A percentile compares a stretch with the other conserved stretches of the same genome.
phyloP scores from a whole-genome alignment of 495 filamentous ascomycete genomes.

The Penicillium soppii region DNA sequence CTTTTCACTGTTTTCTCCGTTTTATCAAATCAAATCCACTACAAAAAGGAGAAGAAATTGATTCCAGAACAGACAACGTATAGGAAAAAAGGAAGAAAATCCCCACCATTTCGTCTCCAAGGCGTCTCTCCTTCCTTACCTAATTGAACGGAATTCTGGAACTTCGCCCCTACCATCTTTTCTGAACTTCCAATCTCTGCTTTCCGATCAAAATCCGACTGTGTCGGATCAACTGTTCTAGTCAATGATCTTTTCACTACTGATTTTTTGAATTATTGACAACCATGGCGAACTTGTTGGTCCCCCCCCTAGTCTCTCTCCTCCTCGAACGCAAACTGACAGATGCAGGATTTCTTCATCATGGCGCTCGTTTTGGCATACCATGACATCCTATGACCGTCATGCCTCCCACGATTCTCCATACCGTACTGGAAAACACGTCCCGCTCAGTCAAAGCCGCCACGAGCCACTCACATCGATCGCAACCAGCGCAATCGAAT shows the following conservation, averaged over 20 bases:
- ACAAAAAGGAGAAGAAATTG: neutral
- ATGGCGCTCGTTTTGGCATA: conserved; percentile 90
- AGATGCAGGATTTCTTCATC: conserved; percentile 56
- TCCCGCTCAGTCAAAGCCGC: conserved; percentile 70
- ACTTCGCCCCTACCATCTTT: conserved; percentile 3
- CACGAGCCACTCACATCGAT: conserved; percentile 75
- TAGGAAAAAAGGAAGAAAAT: conserved; percentile 7
- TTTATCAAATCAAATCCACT: no score
- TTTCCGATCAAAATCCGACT: no score
- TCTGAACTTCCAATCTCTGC: neutral
- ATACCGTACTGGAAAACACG: conserved; percentile 77
- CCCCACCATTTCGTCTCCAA: no score
- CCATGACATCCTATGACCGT: conserved; percentile 79
- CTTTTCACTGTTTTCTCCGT: no score
- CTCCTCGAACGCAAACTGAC: conserved; percentile 3
- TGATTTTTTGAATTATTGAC: no score
- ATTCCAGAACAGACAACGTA: neutral
- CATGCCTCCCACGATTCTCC: conserved; percentile 85
- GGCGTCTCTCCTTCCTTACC: conserved; percentile 12
- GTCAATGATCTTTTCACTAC: neutral
- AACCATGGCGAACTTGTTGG: conserved; percentile 31
- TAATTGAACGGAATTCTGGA: conserved; percentile 8
- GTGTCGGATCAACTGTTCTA: no score
- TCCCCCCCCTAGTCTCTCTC: conserved; percentile 4
- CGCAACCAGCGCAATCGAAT: conserved; percentile 73